phyloP scores from a whole-genome alignment of 345 rosid species.

The Erucastrum elatum region DNA sequence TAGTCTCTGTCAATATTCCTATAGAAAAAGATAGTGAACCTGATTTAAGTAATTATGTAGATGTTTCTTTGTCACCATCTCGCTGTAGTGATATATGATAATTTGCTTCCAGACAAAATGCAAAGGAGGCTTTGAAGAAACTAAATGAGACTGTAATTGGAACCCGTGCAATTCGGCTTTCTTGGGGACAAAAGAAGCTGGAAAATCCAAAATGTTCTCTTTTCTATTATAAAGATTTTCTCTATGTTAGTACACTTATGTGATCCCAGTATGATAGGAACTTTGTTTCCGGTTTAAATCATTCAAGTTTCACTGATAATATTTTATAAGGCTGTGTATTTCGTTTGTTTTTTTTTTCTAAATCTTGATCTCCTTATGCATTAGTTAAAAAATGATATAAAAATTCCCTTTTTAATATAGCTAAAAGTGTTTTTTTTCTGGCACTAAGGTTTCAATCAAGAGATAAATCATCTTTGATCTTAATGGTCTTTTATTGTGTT shows the following conservation, averaged over 20 bases:
- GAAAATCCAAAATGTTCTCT: slow-evolving; percentile 29
- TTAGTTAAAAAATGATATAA: not conserved
- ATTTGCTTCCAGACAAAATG: slow-evolving; percentile 54
- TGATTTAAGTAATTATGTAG: not conserved
- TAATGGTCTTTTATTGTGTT: not conserved
- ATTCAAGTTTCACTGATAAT: not conserved
- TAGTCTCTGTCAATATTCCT: slow-evolving; percentile 89
- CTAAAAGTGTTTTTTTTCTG: not conserved
- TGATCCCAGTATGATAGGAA: not conserved
- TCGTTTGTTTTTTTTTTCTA: not conserved
- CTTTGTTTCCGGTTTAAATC: not conserved
- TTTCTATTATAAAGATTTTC: not conserved
- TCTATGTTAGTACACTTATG: not conserved
- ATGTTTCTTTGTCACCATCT: not conserved
- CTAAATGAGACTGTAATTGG: slow-evolving; percentile 65
- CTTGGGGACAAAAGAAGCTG: slow-evolving; percentile 93
- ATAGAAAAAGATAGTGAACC: slow-evolving; percentile 46
- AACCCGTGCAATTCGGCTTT: slow-evolving; percentile 72
- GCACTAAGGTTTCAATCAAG: not conserved
- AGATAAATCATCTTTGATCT: not conserved
- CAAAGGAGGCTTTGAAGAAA: slow-evolving; percentile 90
- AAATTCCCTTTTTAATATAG: not conserved
- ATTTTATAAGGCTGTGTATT: not conserved
- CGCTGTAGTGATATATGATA: not conserved
- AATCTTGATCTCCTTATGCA: not conserved